Conservation (phyloP, 768 basidiomycete genomes). For the Russula sp. region DNA sequence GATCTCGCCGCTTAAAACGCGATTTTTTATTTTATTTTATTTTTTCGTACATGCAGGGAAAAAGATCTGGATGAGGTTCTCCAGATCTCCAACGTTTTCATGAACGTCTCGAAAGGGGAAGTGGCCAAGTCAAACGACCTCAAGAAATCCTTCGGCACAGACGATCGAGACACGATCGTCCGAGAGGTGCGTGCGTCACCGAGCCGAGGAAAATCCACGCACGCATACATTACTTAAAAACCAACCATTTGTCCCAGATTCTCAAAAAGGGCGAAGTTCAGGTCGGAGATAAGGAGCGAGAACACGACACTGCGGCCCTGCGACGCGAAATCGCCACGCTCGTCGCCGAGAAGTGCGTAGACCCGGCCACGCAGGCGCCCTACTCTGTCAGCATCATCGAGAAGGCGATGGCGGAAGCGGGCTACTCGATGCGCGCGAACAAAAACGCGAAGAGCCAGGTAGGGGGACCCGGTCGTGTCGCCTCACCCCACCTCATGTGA, state of each 20-base stretch:
- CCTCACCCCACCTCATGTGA: no score
- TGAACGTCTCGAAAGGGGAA: constrained; percentile 95
- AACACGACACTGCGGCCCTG: constrained; percentile 78
- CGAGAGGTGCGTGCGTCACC: constrained; percentile 64
- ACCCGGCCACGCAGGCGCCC: constrained; percentile 81
- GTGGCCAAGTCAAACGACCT: constrained; percentile 86
- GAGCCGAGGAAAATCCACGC: no score
- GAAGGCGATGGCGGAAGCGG: constrained; percentile 94
- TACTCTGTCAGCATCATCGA: constrained; percentile 96
- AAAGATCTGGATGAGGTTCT: constrained; percentile 92
- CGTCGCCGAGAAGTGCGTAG: constrained; percentile 93
- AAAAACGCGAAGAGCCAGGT: constrained; percentile 96
- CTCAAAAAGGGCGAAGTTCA: constrained; percentile 95
- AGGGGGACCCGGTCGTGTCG: constrained; percentile 13
- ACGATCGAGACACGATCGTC: constrained; percentile 63
- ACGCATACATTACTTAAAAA: no score
- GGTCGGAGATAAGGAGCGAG: constrained; percentile 91
- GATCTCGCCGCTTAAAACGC: background rate
- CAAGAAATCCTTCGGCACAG: constrained; percentile 84
- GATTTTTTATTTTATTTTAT: background rate
- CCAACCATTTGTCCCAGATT: constrained; percentile 49
- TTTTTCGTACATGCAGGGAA: constrained; percentile 47
- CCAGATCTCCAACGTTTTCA: constrained; percentile 93
- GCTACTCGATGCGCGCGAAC: constrained; percentile 81
- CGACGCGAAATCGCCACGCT: constrained; percentile 89